phyloP scores from a whole-genome alignment of 768 basidiomycete genomes.

The Rhizopogon vulgaris region DNA sequence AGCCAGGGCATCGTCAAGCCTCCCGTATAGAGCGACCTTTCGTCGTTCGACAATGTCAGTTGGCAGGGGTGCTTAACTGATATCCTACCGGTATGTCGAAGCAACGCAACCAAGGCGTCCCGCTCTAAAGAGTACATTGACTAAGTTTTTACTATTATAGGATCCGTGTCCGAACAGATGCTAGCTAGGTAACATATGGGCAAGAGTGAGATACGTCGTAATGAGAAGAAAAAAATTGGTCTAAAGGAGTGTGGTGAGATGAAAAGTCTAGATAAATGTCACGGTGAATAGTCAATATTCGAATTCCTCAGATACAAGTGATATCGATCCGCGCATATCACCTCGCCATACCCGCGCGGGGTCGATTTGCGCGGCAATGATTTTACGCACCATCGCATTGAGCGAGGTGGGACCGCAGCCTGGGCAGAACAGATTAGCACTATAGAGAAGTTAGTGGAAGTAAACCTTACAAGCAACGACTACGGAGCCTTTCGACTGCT shows the following conservation, averaged over 20 bases:
- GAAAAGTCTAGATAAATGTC: not conserved
- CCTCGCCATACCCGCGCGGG: constrained; percentile 46
- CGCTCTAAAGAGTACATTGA: not conserved
- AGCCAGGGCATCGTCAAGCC: constrained; percentile 75
- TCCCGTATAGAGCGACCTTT: constrained; percentile 32
- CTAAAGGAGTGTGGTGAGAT: too few relatives aligned
- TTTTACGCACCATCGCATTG: constrained; percentile 62
- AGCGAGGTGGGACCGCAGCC: constrained; percentile 72
- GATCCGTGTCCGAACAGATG: not conserved
- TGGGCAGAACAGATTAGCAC: constrained; percentile 16
- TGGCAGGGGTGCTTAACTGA: not conserved
- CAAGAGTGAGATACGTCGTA: not conserved
- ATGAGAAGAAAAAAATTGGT: too few relatives aligned
- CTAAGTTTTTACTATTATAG: not conserved
- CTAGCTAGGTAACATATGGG: not conserved
- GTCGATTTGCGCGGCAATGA: constrained; percentile 55
- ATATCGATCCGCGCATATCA: constrained; percentile 52
- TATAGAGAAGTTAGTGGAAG: constrained; percentile 1
- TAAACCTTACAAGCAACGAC: constrained; percentile 62
- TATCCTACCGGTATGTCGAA: not conserved
- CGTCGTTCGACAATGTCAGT: too few relatives aligned
- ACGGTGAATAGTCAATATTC: constrained; percentile 36
- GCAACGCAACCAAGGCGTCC: too few relatives aligned
- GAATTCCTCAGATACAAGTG: constrained; percentile 65
- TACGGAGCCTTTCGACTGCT: constrained; percentile 45